Conservation (phyloP, 202 grass and related monocot genomes). For the Alloteropsis angusta region DNA sequence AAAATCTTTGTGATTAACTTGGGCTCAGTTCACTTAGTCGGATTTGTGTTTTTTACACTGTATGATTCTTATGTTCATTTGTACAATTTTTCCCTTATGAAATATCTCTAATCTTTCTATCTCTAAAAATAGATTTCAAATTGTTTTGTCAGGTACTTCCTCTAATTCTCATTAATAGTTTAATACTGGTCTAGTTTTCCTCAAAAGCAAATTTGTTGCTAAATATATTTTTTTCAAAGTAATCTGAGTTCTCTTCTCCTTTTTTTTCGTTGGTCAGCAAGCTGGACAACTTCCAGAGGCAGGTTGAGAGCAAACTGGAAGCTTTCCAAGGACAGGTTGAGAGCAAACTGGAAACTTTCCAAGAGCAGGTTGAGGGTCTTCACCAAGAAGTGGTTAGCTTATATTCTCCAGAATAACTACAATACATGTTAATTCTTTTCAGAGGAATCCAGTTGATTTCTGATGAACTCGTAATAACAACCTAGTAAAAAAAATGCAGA, state of each 20-base stretch:
- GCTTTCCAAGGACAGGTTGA: not conserved
- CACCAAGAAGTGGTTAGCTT: slow-evolving; percentile 12
- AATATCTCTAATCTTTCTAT: not conserved
- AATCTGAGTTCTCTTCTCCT: not conserved
- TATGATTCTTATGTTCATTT: not conserved
- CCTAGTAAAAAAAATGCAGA: not conserved
- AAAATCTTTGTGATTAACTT: not conserved
- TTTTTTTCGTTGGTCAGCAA: not conserved
- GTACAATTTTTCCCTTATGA: not conserved
- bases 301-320: not conserved
- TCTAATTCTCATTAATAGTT: not conserved
- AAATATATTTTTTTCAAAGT: not conserved
- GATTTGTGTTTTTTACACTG: not conserved
- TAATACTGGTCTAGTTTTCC: not conserved
- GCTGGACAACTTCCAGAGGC: not conserved
- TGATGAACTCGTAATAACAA: not conserved
- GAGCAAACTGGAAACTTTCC: not conserved
- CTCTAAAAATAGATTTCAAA: not conserved
- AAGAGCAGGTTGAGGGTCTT: not conserved
- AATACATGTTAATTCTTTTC: not conserved
- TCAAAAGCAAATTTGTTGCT: not conserved
- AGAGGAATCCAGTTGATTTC: not conserved
- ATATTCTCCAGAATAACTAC: not conserved
- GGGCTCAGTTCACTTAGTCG: not conserved
- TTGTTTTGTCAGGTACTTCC: not conserved